Percentiles rank a stretch among this genome's conserved stretches.
Conservation (phyloP, 352 stramenopile species). For the Globisporangium rhizosaccharum region DNA sequence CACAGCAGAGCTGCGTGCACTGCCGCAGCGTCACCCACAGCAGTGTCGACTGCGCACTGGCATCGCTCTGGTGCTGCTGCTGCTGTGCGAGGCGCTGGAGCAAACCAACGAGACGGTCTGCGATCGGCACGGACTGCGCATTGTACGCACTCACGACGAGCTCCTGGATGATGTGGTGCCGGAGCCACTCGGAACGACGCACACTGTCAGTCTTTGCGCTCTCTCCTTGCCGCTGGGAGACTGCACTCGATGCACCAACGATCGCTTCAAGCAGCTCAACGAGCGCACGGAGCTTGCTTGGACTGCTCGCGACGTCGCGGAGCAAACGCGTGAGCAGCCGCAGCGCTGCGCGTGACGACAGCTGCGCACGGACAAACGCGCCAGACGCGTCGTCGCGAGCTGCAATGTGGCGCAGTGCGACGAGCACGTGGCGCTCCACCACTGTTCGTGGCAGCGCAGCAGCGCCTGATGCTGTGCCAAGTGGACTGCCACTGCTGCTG, state of each 20-base stretch:
- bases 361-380: conserved; percentile 34
- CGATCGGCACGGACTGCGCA: conserved; percentile 9
- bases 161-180: conserved; percentile 41
- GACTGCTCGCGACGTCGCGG: conserved; percentile 12
- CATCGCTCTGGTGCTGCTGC: neutral
- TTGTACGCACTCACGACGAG: conserved; percentile 39
- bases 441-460: conserved; percentile 4
- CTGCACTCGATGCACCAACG: conserved; percentile 1
- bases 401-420: conserved; percentile 21
- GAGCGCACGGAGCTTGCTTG: conserved; percentile 25
- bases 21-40: conserved; percentile 52
- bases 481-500: neutral
- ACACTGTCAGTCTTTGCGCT: conserved; percentile 9
- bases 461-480: no score
- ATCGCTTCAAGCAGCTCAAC: conserved; percentile 34
- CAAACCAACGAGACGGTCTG: conserved; percentile 20
- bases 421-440: conserved; percentile 13
- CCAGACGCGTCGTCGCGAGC: conserved; percentile 18
- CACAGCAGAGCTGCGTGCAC: conserved; percentile 56
- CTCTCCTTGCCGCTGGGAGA: conserved; percentile 10
- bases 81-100: conserved; percentile 26
- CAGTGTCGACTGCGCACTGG: conserved; percentile 12
- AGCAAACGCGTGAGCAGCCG: conserved; percentile 25
- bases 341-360: conserved; percentile 28
- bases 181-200: conserved; percentile 24